Evolutionary conservation across 2,329 filamentous ascomycete genomes (phyloP).

Genomic region (Claviceps monticola): DNA sequence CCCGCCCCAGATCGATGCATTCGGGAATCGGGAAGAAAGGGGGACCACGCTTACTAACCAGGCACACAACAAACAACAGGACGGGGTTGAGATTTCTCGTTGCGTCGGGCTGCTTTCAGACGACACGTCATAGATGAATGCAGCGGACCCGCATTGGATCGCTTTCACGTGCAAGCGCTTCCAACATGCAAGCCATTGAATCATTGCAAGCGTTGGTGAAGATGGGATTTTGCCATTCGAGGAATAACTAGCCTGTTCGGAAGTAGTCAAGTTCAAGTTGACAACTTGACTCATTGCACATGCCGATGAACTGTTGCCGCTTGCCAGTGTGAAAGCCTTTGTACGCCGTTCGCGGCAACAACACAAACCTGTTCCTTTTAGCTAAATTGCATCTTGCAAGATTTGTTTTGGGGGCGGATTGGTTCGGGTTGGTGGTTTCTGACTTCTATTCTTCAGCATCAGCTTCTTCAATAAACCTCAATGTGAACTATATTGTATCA

Average conservation of each 20-base stretch:
- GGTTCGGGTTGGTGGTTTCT: too few species aligned
- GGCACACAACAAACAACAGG: slow-evolving; percentile 24
- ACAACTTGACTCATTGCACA: neutral
- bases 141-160: neutral
- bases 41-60: neutral
- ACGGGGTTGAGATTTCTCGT: slow-evolving; percentile 51
- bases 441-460: neutral
- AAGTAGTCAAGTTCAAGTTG: neutral
- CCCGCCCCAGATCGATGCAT: neutral
- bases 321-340: neutral
- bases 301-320: neutral
- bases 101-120: slow-evolving; percentile 21
- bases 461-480: neutral
- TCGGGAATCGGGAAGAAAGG: neutral
- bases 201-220: neutral
- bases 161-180: neutral
- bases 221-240: neutral
- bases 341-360: neutral
- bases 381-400: neutral
- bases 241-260: neutral
- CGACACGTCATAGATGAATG: slow-evolving; percentile 1
- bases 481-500: neutral
- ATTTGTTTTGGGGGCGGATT: neutral
- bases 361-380: neutral
- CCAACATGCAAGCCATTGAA: neutral